A percentile compares a stretch with the other conserved stretches of the same genome.
Conservation (phyloP, 306 rosid genomes). For the Pyrus communis region DNA sequence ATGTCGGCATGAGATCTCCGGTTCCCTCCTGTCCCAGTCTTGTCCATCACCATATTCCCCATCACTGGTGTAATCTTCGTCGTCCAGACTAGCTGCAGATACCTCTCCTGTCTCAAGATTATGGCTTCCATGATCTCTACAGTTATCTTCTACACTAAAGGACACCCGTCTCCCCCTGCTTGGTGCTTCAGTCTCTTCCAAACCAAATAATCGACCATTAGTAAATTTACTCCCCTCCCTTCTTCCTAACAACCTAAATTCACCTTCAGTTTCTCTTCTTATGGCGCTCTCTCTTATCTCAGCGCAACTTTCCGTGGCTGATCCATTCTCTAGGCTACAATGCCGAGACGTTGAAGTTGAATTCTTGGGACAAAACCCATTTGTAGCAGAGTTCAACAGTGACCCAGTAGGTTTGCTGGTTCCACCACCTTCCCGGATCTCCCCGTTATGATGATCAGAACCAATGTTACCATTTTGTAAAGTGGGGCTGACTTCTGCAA, state of each 20-base stretch:
- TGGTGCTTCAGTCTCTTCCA: conserved; percentile 60
- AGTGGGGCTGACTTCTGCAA: conserved; percentile 27
- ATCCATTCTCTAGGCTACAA: conserved; percentile 46
- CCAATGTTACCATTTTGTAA: conserved; percentile 37
- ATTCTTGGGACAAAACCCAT: conserved; percentile 37
- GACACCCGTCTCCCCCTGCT: conserved; percentile 76
- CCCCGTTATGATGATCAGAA: conserved; percentile 25
- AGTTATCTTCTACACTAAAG: conserved; percentile 70
- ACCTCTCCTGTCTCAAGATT: conserved; percentile 52
- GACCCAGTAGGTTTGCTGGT: conserved; percentile 29
- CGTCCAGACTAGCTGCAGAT: conserved; percentile 62
- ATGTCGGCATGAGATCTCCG: conserved; percentile 67
- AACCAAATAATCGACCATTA: conserved; percentile 67
- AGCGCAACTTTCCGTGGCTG: conserved; percentile 36
- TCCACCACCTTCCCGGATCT: conserved; percentile 54
- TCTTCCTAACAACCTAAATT: conserved; percentile 78
- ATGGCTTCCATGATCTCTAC: conserved; percentile 40
- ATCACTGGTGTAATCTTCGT: conserved; percentile 65
- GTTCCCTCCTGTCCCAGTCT: conserved; percentile 59
- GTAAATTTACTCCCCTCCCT: conserved; percentile 62
- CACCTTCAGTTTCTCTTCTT: conserved; percentile 95
- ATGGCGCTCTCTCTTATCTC: conserved; percentile 86
- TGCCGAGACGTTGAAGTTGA: conserved; percentile 36
- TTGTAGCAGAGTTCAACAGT: conserved; percentile 13
- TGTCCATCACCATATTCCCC: conserved; percentile 69